Evolutionary conservation across 768 basidiomycete species (phyloP), one percentile per base, ranked within the genome.

Genomic region (Antrodiella citrinella): DNA sequence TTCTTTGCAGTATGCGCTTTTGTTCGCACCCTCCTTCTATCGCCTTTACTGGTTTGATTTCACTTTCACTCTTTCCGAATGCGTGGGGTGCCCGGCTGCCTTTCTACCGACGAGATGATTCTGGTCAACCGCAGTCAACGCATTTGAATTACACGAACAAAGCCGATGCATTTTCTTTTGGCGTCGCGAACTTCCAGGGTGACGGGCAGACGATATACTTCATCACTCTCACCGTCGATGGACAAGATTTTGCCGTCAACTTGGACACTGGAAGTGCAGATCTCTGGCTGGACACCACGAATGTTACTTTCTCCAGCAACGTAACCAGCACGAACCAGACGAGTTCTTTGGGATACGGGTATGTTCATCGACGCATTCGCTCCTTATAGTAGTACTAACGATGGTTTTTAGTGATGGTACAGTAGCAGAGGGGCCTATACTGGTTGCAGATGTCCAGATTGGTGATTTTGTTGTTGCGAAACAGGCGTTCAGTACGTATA

Each of bases 201-300:
- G 30, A 35, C 30, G 30, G 30, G 7, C 30, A 35, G 30, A 35
- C 30, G 30, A 35, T 35, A 7, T 35, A 35, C 30, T 35, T 35
- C 15, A 15, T 35, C 7, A 35, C 30, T 35, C 7, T 35, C 30
- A 35, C 7, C 30, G 30, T 35, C 15, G 30, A 35, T 15, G 30
- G 30, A 7, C 30, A 35, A 35, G 30, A 35, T 35, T 35, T 7
- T 35, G 30, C 30, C 7, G 55, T 53, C 4, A 47, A 50, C 24
- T 39, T 56, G 13, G 55, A 56, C 26, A 52, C 51, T 13, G 54
- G 54, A n/a, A 50, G 48, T n/a, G 22, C 51, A n/a, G 54, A 56
- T 35, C 22, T 56, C 12, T 56, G 54, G 54, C n/a, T 56, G 11
- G 41, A 56, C 43, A 45, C 54, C 15, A 51, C 45, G 21, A 38